Conservation (phyloP, 2,329 filamentous ascomycete genomes). For the Purpureocillium lavendulum region DNA sequence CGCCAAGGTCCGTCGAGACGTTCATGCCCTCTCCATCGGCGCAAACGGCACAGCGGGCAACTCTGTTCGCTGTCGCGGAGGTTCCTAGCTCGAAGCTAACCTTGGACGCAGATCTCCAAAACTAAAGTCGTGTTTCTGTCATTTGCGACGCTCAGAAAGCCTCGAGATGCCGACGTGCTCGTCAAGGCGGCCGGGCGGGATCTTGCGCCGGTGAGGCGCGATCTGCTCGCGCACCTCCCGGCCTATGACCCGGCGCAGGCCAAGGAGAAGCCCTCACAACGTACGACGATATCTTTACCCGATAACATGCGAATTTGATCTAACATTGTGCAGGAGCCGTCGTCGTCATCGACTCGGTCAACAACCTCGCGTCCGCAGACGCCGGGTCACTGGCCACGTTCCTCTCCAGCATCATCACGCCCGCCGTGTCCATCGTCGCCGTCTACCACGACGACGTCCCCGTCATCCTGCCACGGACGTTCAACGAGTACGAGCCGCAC, state of each 20-base stretch:
- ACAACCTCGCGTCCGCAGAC: constrained; percentile 49
- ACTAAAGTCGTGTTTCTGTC: constrained; percentile 68
- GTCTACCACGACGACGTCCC: constrained; percentile 80
- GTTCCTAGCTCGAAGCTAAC: too few species aligned
- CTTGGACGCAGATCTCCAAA: constrained; percentile 41
- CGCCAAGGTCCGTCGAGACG: constrained; percentile 49
- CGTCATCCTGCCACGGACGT: constrained; percentile 32
- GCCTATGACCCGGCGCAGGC: constrained; percentile 25
- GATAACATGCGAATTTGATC: too few species aligned
- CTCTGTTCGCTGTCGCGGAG: too few species aligned
- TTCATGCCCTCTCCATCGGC: not conserved
- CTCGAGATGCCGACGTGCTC: constrained; percentile 57
- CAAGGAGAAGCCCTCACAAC: constrained; percentile 28
- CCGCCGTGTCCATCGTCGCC: constrained; percentile 63
- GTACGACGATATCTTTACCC: too few species aligned
- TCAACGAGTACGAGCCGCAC: constrained; percentile 53
- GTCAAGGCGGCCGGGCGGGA: constrained; percentile 55
- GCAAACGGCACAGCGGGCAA: not conserved
- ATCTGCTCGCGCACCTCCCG: constrained; percentile 47
- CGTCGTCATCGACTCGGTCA: constrained; percentile 73
- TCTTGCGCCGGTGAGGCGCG: constrained; percentile 46
- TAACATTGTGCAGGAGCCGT: constrained; percentile 68
- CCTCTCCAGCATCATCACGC: constrained; percentile 59
- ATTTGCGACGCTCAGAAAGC: constrained; percentile 63
- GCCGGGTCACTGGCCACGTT: constrained; percentile 56